Evolutionary conservation across 1,284 basidiomycete species (phyloP).

Genomic region (Apiotrichum laibachii): DNA sequence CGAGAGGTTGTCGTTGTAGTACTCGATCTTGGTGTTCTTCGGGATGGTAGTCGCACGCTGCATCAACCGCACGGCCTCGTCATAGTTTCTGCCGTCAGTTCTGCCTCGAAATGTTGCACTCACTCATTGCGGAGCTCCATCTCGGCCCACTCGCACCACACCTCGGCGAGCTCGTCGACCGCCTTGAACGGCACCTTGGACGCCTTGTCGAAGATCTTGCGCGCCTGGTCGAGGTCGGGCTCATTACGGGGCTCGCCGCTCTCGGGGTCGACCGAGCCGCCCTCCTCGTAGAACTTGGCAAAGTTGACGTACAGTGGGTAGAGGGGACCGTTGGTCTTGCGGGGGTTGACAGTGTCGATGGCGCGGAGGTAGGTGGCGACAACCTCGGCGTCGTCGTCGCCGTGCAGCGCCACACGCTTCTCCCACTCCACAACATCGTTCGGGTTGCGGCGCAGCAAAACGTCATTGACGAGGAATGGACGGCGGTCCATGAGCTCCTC

Average conservation of each 20-base stretch:
- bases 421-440: slow-evolving; percentile 99
- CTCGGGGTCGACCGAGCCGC: slow-evolving; percentile 61
- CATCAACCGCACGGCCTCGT: slow-evolving; percentile 91
- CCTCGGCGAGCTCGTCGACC: slow-evolving; percentile 97
- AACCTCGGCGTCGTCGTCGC: slow-evolving; percentile 88
- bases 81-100: slow-evolving; percentile 70
- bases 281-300: slow-evolving; percentile 96
- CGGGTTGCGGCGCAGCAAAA: slow-evolving; percentile 86
- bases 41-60: slow-evolving; percentile 89
- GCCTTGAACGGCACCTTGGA: slow-evolving; percentile 86
- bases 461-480: slow-evolving; percentile 96
- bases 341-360: slow-evolving; percentile 80
- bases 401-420: slow-evolving; percentile 91
- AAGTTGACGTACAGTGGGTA: slow-evolving; percentile 92
- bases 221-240: slow-evolving; percentile 75
- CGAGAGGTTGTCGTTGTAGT: slow-evolving; percentile 86
- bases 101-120: slow-evolving; percentile 44
- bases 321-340: slow-evolving; percentile 86
- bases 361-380: slow-evolving; percentile 90
- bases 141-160: slow-evolving; percentile 99
- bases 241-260: slow-evolving; percentile 65
- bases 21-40: slow-evolving; percentile 85
- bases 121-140: slow-evolving; percentile 95
- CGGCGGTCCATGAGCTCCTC: slow-evolving; percentile 92
- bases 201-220: slow-evolving; percentile 89